Conservation (phyloP, 2,329 filamentous ascomycete genomes). For the Aspergillus niger region DNA sequence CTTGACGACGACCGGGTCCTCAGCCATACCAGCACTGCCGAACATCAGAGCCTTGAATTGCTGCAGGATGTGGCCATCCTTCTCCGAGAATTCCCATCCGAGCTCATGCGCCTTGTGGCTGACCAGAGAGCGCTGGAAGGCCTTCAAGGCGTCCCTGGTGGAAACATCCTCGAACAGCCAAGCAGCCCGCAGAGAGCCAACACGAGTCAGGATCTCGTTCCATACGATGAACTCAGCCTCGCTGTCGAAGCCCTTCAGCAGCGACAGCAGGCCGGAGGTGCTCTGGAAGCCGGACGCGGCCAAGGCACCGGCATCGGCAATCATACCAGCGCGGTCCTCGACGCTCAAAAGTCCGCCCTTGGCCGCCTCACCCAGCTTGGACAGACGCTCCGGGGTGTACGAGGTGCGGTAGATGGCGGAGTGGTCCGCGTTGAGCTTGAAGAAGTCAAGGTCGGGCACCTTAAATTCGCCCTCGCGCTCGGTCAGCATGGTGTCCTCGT, state of each 20-base stretch:
- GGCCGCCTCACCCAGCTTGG: constrained; percentile 84
- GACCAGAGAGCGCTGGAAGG: constrained; percentile 78
- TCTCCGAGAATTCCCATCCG: constrained; percentile 83
- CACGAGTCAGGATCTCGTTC: constrained; percentile 82
- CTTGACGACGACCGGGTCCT: constrained; percentile 74
- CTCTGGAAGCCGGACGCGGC: constrained; percentile 90
- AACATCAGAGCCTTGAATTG: constrained; percentile 95
- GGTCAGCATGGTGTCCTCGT: constrained; percentile 72
- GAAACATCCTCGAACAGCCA: constrained; percentile 86
- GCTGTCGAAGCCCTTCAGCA: constrained; percentile 78
- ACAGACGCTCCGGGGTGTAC: constrained; percentile 78
- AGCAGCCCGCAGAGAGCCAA: constrained; percentile 75
- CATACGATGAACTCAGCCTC: constrained; percentile 92
- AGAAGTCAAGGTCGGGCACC: constrained; percentile 80
- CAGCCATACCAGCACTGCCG: constrained; percentile 75
- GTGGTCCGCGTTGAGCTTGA: constrained; percentile 95
- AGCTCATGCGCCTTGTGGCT: constrained; percentile 79
- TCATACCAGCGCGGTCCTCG: constrained; percentile 92
- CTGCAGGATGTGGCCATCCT: constrained; percentile 85
- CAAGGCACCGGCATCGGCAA: constrained; percentile 86
- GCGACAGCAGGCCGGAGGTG: constrained; percentile 82
- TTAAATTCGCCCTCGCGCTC: constrained; percentile 76
- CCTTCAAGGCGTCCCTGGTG: constrained; percentile 71
- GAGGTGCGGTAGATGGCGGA: constrained; percentile 89
- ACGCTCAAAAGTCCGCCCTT: constrained; percentile 78